Evolutionary conservation across 75 land plant genomes (phyloP), one percentile per base, ranked within the genome.

Genomic region (Pseudotsuga menziesii): DNA sequence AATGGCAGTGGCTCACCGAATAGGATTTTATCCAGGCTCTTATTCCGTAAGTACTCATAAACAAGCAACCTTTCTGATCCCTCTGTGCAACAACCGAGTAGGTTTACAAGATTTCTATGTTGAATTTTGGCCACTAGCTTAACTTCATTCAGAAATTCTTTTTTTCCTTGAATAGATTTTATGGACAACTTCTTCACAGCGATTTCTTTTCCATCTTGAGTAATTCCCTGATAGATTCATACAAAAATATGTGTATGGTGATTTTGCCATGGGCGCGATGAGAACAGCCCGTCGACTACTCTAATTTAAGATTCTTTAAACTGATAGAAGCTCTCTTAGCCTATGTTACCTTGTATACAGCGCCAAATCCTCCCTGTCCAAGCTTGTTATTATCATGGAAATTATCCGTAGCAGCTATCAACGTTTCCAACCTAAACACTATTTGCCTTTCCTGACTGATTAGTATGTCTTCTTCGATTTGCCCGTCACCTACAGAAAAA

Each of bases 341-440:
- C 55, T 29, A 17, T 80, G 52, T 48, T 48, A 82, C 83, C 83
- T 82, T 82, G 57, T 80, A 82, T 41, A 82, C 83, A 14, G 83
- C 76, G 23, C 83, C 83, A 58, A 80, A 82, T 52, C 75, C 76
- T 29, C 83, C 83, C 29, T 82, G 82, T 19, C 83, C 83, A 72
- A 82, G 55, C 56, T 72, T 82, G 29, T 71, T 70, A 25, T 72
- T 57, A 22, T 57, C 64, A 29, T 72, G 59, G 13, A 82, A 82
- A 35, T 80, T 80, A 6, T 5, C 41, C 2, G 74, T 72, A 13
- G 74, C 74, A 9, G 41, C 11, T 23, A 19, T 54, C 26, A 72
- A 44, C 23, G 55, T 72, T 44, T 72, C 41, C 23, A 72, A 3
- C 27, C 23, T 54, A 55, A 72, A 72, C 17, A 72, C 3, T 5